Evolutionary conservation across 1,284 basidiomycete species (phyloP).

Genomic region (Rhodotorula sp.): DNA sequence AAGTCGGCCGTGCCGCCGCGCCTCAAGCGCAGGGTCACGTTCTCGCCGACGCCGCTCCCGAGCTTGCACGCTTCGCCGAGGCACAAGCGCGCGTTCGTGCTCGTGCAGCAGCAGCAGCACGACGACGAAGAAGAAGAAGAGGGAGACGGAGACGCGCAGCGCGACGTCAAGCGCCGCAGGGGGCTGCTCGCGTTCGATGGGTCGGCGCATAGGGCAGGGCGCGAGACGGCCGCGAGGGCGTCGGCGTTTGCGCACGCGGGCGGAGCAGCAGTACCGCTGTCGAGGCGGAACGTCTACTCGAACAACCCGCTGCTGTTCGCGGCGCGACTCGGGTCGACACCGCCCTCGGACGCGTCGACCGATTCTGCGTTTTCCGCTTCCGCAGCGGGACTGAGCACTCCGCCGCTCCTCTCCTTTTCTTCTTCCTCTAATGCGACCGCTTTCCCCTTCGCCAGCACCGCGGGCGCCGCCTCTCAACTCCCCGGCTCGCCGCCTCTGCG

Average conservation of each 20-base stretch:
- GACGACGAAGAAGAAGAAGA: background rate
- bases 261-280: no score
- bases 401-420: background rate
- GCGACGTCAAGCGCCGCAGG: background rate
- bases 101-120: background rate
- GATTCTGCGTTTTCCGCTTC: background rate
- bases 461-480: background rate
- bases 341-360: background rate
- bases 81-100: conserved; percentile 14
- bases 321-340: background rate
- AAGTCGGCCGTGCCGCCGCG: background rate
- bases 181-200: no score
- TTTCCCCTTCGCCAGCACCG: no score
- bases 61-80: conserved; percentile 22
- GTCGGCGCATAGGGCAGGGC: no score
- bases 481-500: background rate
- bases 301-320: conserved; percentile 10
- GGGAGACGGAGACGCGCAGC: background rate
- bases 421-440: background rate
- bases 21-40: conserved; percentile 12
- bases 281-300: conserved; percentile 6
- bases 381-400: background rate
- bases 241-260: no score
- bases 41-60: conserved; percentile 31
- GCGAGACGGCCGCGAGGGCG: no score